A percentile compares a stretch with the other conserved stretches of the same genome.
Evolutionary conservation across 306 rosid genomes (phyloP).

Genomic region (Echinosophora koreensis): DNA sequence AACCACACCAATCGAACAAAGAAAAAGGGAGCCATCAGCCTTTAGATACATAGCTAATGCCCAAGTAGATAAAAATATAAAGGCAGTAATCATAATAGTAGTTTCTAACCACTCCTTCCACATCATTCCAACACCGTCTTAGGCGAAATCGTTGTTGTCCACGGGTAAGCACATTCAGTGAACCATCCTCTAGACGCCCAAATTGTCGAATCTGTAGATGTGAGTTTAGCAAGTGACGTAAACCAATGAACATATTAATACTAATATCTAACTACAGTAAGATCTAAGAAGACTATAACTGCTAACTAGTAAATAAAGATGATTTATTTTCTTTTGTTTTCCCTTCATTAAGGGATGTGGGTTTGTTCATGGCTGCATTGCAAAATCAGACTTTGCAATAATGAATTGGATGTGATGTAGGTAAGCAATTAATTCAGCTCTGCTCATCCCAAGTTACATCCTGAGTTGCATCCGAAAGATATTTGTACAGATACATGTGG

Average conservation of each 20-base stretch:
- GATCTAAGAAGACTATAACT: slow-evolving; percentile 33
- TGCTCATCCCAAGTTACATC: not conserved
- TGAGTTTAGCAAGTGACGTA: slow-evolving; percentile 38
- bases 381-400: slow-evolving; percentile 41
- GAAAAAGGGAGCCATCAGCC: slow-evolving; percentile 48
- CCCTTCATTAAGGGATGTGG: slow-evolving; percentile 2
- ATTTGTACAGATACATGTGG: slow-evolving; percentile 24
- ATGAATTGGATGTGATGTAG: slow-evolving; percentile 3
- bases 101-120: slow-evolving; percentile 82
- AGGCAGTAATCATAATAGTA: slow-evolving; percentile 38
- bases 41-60: slow-evolving; percentile 36
- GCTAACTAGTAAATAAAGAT: slow-evolving; percentile 18
- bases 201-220: slow-evolving; percentile 81
- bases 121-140: slow-evolving; percentile 78
- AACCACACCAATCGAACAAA: slow-evolving; percentile 40
- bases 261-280: slow-evolving; percentile 20
- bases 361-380: slow-evolving; percentile 9
- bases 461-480: slow-evolving; percentile 29
- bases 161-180: slow-evolving; percentile 85
- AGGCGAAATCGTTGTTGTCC: slow-evolving; percentile 91
- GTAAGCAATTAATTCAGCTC: slow-evolving; percentile 31
- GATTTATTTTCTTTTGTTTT: not conserved
- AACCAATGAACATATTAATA: slow-evolving; percentile 38
- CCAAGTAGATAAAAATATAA: slow-evolving; percentile 16
- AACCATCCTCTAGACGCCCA: slow-evolving; percentile 82